Base-by-base conservation (phyloP, 108 stramenopile species). In the Pseudonitzschia multiseries region DNA sequence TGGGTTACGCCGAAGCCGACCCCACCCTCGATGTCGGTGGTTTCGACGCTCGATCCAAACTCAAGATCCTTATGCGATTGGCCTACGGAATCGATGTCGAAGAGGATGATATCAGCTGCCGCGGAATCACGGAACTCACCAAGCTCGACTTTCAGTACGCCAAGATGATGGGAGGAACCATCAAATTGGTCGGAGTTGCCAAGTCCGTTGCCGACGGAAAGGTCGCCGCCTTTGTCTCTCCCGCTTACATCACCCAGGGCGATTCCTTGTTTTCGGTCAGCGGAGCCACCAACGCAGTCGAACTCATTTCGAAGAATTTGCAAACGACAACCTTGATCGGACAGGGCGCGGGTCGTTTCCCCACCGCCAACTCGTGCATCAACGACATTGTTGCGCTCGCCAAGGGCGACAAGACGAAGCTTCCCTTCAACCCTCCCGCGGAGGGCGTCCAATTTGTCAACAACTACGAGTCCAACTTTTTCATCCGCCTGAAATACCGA, bases 1-100 rank as follows among this genome's bases (percentile, higher is more conserved):
- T 97, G 60, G 97, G 95, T 61, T 97, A 93, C 78, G 97, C 97
- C 27, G 97, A 97, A 85, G 96, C 93, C 22, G 96, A 97, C 76
- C 97, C 97, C 51, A 97, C 97, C 26, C 77, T 95, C 46, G 94
- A 95, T 76, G 94, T 95, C 26, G 94, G 94, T 52, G 91, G 94
- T 24, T 95, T 95, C 67, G 94, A 95, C 78, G 94, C 94, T 14
- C 83, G 94, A 51, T 86, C 84, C 76, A 95, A 95, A 76, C 89
- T 95, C 69, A 84, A 84, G 73, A 95, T 95, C 69, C 78, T 95
- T 70, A 89, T 95, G 83, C 76, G 94, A 67, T 79, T 95, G 69
- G 94, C 90, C 13, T 95, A 84, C 57, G 94, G 94, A 17, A 81
- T 95, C 56, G 89, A 93, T 69, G 92, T 95, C 48, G 84, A 84